Conservation (phyloP, 306 rosid species). For the Cicer cuneatum region DNA sequence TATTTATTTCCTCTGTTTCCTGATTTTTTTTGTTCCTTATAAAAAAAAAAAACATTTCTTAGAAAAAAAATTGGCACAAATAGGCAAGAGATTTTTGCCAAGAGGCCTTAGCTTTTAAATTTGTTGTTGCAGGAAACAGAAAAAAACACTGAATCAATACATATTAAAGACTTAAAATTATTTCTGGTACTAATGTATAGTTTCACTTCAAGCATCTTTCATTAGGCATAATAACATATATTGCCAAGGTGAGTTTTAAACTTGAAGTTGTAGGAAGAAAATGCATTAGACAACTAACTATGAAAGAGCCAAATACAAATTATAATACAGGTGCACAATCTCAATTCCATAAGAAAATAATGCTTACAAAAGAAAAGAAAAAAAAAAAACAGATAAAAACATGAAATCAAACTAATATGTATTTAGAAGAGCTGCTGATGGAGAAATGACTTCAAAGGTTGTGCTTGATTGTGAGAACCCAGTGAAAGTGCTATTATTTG, state of each 20-base stretch:
- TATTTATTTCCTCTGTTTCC: too few species aligned
- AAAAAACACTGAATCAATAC: background rate
- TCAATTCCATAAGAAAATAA: background rate
- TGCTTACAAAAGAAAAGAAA: background rate
- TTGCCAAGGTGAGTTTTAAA: background rate
- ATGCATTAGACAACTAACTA: background rate
- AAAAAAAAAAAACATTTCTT: too few species aligned
- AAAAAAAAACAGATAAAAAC: too few species aligned
- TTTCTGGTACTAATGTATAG: background rate
- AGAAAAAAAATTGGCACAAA: too few species aligned
- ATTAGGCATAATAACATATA: too few species aligned
- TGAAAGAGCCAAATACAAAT: background rate
- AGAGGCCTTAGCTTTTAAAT: background rate
- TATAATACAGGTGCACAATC: background rate
- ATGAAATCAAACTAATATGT: conserved; percentile 1
- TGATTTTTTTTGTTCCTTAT: too few species aligned
- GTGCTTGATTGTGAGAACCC: conserved; percentile 41
- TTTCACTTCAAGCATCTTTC: background rate
- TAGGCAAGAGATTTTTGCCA: background rate
- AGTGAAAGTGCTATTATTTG: conserved; percentile 13
- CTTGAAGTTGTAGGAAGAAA: conserved; percentile 1
- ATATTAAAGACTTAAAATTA: background rate
- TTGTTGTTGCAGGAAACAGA: background rate
- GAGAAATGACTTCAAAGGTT: conserved; percentile 20
- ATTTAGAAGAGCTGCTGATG: conserved; percentile 56